phyloP scores from a whole-genome alignment of 73 alveolate species.

The Tetrahymena malaccensis region DNA sequence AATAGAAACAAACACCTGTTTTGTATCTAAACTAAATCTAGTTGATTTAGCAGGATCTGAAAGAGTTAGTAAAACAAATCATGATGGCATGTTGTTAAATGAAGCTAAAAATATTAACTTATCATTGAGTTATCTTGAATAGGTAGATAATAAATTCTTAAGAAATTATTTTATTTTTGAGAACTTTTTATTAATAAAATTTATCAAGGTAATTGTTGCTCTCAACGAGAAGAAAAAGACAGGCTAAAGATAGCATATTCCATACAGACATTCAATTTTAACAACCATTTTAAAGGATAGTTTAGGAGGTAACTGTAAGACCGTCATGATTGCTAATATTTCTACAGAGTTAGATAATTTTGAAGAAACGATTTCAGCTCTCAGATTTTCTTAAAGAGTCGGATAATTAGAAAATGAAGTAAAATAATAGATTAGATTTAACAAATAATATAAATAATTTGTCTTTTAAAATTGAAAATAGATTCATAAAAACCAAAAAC shows the following conservation, averaged over 20 bases:
- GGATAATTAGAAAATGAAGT: constrained; percentile 84
- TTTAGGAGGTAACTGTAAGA: constrained; percentile 94
- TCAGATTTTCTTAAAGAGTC: constrained; percentile 89
- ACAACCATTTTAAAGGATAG: constrained; percentile 91
- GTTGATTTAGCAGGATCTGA: constrained; percentile 97
- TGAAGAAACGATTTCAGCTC: constrained; percentile 86
- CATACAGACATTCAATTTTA: constrained; percentile 93
- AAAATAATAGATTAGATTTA: not conserved
- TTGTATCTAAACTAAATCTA: constrained; percentile 61
- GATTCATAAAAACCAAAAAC: constrained; percentile 41
- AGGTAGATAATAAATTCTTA: constrained; percentile 29
- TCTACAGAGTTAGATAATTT: constrained; percentile 67
- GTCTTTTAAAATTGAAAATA: not conserved
- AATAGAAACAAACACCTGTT: constrained; percentile 17
- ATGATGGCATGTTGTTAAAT: constrained; percentile 73
- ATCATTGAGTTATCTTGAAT: constrained; percentile 77
- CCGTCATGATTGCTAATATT: constrained; percentile 88
- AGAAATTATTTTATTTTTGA: not conserved
- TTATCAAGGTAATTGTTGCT: constrained; percentile 62
- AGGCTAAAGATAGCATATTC: constrained; percentile 83
- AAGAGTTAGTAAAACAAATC: constrained; percentile 78
- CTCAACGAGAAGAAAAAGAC: constrained; percentile 82
- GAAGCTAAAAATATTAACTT: constrained; percentile 87
- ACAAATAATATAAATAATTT: not conserved
- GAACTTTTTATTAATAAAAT: not conserved